phyloP scores from a whole-genome alignment of 306 rosid species.

The Aeschynomene evenia region DNA sequence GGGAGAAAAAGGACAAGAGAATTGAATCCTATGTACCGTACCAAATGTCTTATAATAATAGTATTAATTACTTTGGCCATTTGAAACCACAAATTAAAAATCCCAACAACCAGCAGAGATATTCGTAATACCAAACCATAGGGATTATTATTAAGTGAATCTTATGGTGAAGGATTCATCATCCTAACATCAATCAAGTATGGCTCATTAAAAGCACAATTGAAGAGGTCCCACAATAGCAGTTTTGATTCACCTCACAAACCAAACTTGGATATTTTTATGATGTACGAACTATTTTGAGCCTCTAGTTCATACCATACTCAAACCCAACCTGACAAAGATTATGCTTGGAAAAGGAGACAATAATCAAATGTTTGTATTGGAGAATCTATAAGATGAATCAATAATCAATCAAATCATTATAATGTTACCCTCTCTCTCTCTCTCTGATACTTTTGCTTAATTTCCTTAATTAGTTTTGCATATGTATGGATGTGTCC shows the following conservation, averaged over 20 bases:
- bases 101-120: constrained; percentile 18
- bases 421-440: too few relatives aligned
- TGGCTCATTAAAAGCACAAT: background rate
- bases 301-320: background rate
- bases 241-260: background rate
- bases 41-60: background rate
- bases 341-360: background rate
- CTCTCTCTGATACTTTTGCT: too few relatives aligned
- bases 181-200: background rate
- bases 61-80: constrained; percentile 12
- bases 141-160: constrained; percentile 28
- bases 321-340: background rate
- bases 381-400: too few relatives aligned
- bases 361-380: background rate
- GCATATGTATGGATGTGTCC: too few relatives aligned
- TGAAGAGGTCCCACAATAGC: constrained; percentile 24
- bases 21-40: background rate
- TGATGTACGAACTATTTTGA: background rate
- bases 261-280: background rate
- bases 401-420: too few relatives aligned
- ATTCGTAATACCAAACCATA: background rate
- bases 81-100: constrained; percentile 10
- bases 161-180: constrained; percentile 16
- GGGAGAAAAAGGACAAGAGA: too few relatives aligned
- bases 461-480: too few relatives aligned